These are phyloP conservation scores for Trichosporon sp. DNA, from an alignment of 1,284 basidiomycete genomes.

Conservation along the genomic window DNA sequence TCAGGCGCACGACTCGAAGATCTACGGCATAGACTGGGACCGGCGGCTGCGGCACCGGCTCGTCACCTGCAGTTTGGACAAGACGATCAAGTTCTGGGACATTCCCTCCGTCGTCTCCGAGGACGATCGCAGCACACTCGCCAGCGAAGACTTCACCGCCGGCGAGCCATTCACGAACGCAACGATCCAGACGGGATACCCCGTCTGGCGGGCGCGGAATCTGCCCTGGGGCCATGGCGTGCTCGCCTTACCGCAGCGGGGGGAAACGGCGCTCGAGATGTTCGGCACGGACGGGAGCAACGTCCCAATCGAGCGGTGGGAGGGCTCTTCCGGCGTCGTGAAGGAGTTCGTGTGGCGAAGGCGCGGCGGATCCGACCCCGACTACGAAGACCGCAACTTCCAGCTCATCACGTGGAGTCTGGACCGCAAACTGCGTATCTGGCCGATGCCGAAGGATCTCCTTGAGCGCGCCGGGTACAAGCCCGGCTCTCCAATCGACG, in stretches of 20 bases:
- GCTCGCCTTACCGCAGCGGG: conserved; percentile 85
- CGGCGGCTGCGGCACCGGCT: conserved; percentile 72
- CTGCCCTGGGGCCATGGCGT: conserved; percentile 91
- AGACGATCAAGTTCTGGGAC: conserved; percentile 85
- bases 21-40: conserved; percentile 95
- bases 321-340: conserved; percentile 88
- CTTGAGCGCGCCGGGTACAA: conserved; percentile 57
- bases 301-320: conserved; percentile 68
- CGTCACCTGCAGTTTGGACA: conserved; percentile 89
- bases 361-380: conserved; percentile 58
- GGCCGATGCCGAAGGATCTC: conserved; percentile 76
- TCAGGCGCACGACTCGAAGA: conserved; percentile 79
- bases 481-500: conserved; percentile 60
- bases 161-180: conserved; percentile 54
- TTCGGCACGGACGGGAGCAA: conserved; percentile 59
- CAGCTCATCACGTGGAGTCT: conserved; percentile 97
- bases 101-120: conserved; percentile 46
- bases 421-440: conserved; percentile 87
- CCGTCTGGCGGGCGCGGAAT: conserved; percentile 91
- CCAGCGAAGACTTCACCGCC: conserved; percentile 50
- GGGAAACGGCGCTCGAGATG: conserved; percentile 83
- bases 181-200: conserved; percentile 76
- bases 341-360: conserved; percentile 98
- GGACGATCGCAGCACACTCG: conserved; percentile 31
- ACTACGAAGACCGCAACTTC: conserved; percentile 71